Base-by-base conservation (phyloP, 2,329 filamentous ascomycete genomes). In the Stachybotrys echinatus region DNA sequence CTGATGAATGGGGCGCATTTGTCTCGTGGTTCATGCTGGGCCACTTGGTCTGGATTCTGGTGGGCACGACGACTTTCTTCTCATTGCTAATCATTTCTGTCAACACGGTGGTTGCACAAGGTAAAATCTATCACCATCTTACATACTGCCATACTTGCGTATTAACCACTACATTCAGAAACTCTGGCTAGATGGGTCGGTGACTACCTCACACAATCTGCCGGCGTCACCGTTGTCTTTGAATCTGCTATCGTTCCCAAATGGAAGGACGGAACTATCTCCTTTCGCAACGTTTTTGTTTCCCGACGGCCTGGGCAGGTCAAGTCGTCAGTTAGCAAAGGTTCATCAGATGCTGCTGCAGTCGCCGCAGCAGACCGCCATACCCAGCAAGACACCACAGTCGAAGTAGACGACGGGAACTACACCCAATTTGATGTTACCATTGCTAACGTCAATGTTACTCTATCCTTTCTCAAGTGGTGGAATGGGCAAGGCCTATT, bases 391-490 rank as follows among this genome's bases (percentile, higher is more conserved):
- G 55, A 57, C 10, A 53, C 50, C n/a, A 18, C 48, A 12, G 42
- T 55, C 18, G 74, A 77, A 23, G 68, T 72, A 2, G 92, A 97
- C 62, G 92, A 97, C 63, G 90, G 89, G 18, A 99, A 99, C 64
- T 99, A 97, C 66, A 96, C 92, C 0, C 94, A 99, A 59, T 99
- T 96, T 59, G 94, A 99, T 62, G 76, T 99, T 17, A 96, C 91
- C 0, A 89, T 99, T 52, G 89, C 94, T 54, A 95, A 89, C 1
- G 89, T 99, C 54, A 96, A 99, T 62, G 92, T 99, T 40, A 97
- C 92, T 0, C 69, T 99, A 22, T 99, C 94, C 0, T 97, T 99
- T 59, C 79, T 91, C n/a, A 97, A 96, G 65, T 99, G 94, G 94
- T 95, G 95, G 83, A 97, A 96, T 59, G 92, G 94, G 20, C 96